Evolutionary conservation across 495 filamentous ascomycete genomes (phyloP).

Genomic region (Saxophila tyrrhenica): DNA sequence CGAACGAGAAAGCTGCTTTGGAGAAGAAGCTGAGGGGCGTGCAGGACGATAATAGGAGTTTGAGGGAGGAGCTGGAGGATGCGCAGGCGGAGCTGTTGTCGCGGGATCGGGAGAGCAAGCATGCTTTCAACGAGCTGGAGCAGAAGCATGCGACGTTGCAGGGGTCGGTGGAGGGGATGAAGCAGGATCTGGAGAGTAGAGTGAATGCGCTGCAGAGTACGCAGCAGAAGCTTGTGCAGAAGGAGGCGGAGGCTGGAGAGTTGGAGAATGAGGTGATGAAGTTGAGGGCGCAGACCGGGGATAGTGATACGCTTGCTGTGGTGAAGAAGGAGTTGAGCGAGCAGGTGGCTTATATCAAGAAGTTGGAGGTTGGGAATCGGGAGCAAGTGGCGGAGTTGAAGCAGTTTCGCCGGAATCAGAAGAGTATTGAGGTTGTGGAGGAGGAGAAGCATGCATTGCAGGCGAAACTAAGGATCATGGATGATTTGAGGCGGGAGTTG

Average conservation of each 20-base stretch:
- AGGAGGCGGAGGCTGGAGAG: slow-evolving; percentile 55
- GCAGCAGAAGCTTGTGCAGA: slow-evolving; percentile 55
- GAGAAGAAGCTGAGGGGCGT: slow-evolving; percentile 61
- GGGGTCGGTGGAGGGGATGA: slow-evolving; percentile 56
- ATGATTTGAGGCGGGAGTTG: slow-evolving; percentile 61
- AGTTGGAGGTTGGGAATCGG: slow-evolving; percentile 65
- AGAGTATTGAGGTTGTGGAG: slow-evolving; percentile 84
- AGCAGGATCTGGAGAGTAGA: slow-evolving; percentile 56
- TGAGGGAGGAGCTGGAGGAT: slow-evolving; percentile 74
- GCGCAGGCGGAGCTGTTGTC: slow-evolving; percentile 56
- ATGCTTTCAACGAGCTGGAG: slow-evolving; percentile 59
- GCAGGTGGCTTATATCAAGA: slow-evolving; percentile 79
- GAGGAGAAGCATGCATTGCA: slow-evolving; percentile 86
- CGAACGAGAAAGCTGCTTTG: slow-evolving; percentile 54
- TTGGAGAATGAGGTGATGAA: slow-evolving; percentile 74
- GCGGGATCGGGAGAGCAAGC: slow-evolving; percentile 57
- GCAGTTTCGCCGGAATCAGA: slow-evolving; percentile 63
- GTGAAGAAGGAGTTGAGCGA: slow-evolving; percentile 80
- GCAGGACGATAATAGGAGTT: slow-evolving; percentile 57
- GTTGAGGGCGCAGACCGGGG: slow-evolving; percentile 72
- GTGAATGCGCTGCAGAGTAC: slow-evolving; percentile 48
- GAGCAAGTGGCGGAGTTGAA: slow-evolving; percentile 73
- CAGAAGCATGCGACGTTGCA: slow-evolving; percentile 56
- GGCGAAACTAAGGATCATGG: slow-evolving; percentile 61
- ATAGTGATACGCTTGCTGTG: slow-evolving; percentile 68